Percentiles rank a stretch among this genome's conserved stretches.
phyloP scores from a whole-genome alignment of 2,329 filamentous ascomycete genomes.

The Hypomyces rosellus region DNA sequence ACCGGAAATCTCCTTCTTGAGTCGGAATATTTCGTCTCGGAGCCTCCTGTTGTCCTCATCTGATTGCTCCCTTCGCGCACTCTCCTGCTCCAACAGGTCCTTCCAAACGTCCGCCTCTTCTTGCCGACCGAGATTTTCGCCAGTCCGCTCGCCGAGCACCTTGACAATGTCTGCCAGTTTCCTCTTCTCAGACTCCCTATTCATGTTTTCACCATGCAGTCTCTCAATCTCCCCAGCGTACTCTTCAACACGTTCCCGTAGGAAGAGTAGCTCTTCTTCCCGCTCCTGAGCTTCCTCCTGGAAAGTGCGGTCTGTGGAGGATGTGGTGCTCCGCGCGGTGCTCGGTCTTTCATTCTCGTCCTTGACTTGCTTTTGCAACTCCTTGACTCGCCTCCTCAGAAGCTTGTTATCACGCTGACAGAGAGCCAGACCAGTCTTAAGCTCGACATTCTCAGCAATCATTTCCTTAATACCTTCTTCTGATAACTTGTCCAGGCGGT shows the following conservation, averaged over 20 bases:
- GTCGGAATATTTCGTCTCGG: slow-evolving; percentile 73
- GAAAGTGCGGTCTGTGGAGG: slow-evolving; percentile 52
- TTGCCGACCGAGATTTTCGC: slow-evolving; percentile 45
- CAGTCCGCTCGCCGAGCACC: slow-evolving; percentile 43
- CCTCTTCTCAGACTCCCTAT: slow-evolving; percentile 77
- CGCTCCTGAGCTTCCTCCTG: slow-evolving; percentile 59
- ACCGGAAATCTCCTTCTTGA: slow-evolving; percentile 53
- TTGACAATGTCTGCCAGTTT: slow-evolving; percentile 75
- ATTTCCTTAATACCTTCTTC: slow-evolving; percentile 97
- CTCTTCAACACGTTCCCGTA: slow-evolving; percentile 80
- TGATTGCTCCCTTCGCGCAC: slow-evolving; percentile 76
- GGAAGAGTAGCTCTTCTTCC: slow-evolving; percentile 78
- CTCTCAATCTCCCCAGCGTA: slow-evolving; percentile 80
- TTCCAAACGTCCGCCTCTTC: slow-evolving; percentile 84
- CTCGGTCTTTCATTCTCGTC: slow-evolving; percentile 58
- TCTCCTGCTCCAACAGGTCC: slow-evolving; percentile 88
- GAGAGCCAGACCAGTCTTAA: slow-evolving; percentile 84
- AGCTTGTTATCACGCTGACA: slow-evolving; percentile 87
- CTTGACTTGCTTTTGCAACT: slow-evolving; percentile 74
- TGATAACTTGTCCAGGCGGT: slow-evolving; percentile 85
- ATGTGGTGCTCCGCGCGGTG: slow-evolving; percentile 50
- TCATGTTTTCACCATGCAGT: slow-evolving; percentile 68
- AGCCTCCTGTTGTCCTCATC: slow-evolving; percentile 83
- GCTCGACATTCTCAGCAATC: slow-evolving; percentile 94
- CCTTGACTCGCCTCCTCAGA: slow-evolving; percentile 72